Percentiles rank a stretch among this genome's conserved stretches.
These are phyloP conservation scores for Cladosporium sp. DNA, from an alignment of 2,329 filamentous ascomycete species.

Conservation along the genomic window DNA sequence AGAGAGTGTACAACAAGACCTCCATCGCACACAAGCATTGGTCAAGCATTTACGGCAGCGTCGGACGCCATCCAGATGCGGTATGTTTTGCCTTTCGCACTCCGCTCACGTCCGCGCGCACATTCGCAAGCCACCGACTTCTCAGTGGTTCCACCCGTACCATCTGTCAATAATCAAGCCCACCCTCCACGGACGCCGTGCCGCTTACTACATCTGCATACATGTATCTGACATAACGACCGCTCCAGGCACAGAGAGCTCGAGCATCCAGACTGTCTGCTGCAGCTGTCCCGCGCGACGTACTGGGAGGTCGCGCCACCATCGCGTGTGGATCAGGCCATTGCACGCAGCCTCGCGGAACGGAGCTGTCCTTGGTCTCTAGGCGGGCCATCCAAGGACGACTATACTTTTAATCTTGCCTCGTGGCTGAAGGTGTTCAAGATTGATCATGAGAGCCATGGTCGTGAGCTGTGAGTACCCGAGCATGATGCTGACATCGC, in stretches of 20 bases:
- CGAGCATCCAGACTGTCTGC: not conserved
- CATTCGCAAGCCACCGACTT: not conserved
- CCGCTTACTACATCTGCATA: not conserved
- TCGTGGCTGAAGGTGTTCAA: not conserved
- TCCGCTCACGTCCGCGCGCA: not conserved
- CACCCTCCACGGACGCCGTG: not conserved
- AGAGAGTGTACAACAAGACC: not conserved
- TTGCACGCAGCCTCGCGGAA: not conserved
- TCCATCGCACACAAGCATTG: not conserved
- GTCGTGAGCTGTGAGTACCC: not conserved
- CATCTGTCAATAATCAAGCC: not conserved
- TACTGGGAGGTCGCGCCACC: not conserved
- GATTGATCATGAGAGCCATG: not conserved
- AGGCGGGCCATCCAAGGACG: not conserved
- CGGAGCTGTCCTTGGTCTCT: not conserved
- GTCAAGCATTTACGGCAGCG: not conserved
- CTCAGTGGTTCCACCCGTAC: not conserved
- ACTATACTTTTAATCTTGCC: not conserved
- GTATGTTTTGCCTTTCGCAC: not conserved
- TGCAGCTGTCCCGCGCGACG: not conserved
- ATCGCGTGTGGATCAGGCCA: not conserved
- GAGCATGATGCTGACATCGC: not conserved
- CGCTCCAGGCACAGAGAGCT: not conserved
- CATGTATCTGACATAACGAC: not conserved
- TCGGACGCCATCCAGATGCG: not conserved